Conservation (phyloP, 2,329 filamentous ascomycete species). For the Aspergillus chevalieri region DNA sequence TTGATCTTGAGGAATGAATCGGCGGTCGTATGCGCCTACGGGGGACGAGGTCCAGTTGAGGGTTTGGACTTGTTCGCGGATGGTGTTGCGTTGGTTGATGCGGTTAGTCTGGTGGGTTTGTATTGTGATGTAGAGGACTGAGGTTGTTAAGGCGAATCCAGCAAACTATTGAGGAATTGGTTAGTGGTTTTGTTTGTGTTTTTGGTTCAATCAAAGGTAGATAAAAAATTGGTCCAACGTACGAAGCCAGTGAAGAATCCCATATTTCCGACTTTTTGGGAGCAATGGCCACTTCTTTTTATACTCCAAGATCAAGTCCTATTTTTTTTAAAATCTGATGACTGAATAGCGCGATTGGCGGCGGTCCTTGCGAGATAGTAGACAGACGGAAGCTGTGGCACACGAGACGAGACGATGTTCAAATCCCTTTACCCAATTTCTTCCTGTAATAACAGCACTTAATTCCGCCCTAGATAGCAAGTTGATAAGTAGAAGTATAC, state of each 20-base stretch:
- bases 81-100: conserved; percentile 37
- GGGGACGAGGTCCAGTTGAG: conserved; percentile 37
- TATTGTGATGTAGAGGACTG: conserved; percentile 64
- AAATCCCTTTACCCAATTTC: too few relatives aligned
- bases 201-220: neutral
- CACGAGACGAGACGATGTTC: too few relatives aligned
- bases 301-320: neutral
- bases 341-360: too few relatives aligned
- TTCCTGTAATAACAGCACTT: neutral
- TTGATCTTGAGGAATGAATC: conserved; percentile 10
- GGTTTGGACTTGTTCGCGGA: conserved; percentile 39
- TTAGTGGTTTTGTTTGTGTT: conserved; percentile 4
- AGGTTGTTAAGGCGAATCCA: conserved; percentile 69
- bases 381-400: too few relatives aligned
- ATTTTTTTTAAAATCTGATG: too few relatives aligned
- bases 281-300: neutral
- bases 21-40: conserved; percentile 30
- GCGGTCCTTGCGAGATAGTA: too few relatives aligned
- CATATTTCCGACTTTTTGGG: conserved; percentile 43
- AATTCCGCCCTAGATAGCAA: neutral
- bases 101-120: conserved; percentile 65
- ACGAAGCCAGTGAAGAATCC: conserved; percentile 71
- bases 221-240: conserved; percentile 31
- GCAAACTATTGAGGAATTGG: conserved; percentile 51
- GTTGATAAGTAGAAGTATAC: neutral